A percentile compares a stretch with the other conserved stretches of the same genome.
Evolutionary conservation across 1,284 basidiomycete species (phyloP).

Genomic region (Ganoderma meredithae): DNA sequence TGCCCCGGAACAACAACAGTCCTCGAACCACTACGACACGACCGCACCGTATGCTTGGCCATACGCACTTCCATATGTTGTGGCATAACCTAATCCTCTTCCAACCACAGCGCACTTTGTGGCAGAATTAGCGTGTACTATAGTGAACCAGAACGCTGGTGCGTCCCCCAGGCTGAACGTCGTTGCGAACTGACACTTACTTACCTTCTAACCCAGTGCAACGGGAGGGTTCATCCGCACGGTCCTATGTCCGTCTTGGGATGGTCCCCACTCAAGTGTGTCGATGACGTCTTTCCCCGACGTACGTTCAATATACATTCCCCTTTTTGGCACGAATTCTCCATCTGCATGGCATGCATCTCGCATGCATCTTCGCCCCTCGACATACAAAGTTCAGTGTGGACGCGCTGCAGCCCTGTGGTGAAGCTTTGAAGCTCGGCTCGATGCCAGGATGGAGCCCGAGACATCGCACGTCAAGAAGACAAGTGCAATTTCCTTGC

Average conservation of each 20-base stretch:
- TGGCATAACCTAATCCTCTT: neutral
- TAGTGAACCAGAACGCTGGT: neutral
- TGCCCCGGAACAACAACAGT: neutral
- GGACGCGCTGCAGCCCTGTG: too few relatives aligned
- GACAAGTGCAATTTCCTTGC: too few relatives aligned
- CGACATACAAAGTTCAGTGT: neutral
- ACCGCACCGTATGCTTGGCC: neutral
- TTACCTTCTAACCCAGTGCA: neutral
- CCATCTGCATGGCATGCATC: neutral
- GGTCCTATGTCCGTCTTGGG: neutral
- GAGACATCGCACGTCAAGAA: too few relatives aligned
- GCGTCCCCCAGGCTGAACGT: neutral
- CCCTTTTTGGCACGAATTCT: neutral
- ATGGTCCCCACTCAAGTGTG: neutral
- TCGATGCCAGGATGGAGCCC: neutral
- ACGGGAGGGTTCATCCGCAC: neutral
- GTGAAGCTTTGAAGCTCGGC: neutral
- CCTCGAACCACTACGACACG: too few relatives aligned
- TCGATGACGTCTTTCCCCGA: neutral
- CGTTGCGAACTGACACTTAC: neutral
- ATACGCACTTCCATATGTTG: neutral
- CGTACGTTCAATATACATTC: neutral
- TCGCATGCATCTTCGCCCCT: neutral
- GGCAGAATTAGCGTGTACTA: neutral
- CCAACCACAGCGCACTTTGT: neutral